Percentiles rank a stretch among this genome's conserved stretches.
Conservation (phyloP, 768 basidiomycete genomes). For the Wakefieldia striispora region DNA sequence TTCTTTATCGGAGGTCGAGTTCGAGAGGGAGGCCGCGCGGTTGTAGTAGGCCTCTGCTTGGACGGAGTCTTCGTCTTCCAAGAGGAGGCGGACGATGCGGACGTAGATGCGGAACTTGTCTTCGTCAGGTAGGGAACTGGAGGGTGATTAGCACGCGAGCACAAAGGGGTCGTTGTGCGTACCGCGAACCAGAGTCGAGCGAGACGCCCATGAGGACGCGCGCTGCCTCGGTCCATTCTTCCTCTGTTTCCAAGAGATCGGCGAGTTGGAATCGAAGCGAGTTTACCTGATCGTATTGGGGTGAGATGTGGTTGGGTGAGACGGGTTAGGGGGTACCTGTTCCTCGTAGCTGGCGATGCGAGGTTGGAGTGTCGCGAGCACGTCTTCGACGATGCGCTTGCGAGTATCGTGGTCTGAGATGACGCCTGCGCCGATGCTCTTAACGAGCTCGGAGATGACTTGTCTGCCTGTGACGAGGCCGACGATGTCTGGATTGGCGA, state of each 20-base stretch:
- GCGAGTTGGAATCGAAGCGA: slow-evolving; percentile 86
- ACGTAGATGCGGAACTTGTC: slow-evolving; percentile 91
- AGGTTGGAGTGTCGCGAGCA: slow-evolving; percentile 67
- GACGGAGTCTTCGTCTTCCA: slow-evolving; percentile 96
- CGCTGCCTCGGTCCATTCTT: slow-evolving; percentile 94
- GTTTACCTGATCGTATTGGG: slow-evolving; percentile 57
- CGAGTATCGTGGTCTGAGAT: slow-evolving; percentile 55
- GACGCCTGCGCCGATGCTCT: slow-evolving; percentile 53
- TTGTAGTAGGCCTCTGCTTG: slow-evolving; percentile 99
- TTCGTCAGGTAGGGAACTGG: slow-evolving; percentile 66
- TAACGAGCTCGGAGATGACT: slow-evolving; percentile 82
- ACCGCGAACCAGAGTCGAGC: slow-evolving; percentile 88
- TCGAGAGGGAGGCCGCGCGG: slow-evolving; percentile 87
- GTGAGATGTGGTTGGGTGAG: slow-evolving; percentile 5
- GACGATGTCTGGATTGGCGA: slow-evolving; percentile 77
- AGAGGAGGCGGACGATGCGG: slow-evolving; percentile 87
- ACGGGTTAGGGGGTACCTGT: slow-evolving; percentile 47
- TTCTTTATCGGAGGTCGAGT: slow-evolving; percentile 75
- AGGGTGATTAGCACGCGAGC: background rate
- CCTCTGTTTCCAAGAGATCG: slow-evolving; percentile 81
- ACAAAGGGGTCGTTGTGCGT: slow-evolving; percentile 12
- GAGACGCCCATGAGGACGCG: slow-evolving; percentile 90
- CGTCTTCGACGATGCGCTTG: slow-evolving; percentile 74
- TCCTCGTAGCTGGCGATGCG: slow-evolving; percentile 92
- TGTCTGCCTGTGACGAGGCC: slow-evolving; percentile 88